These are phyloP conservation scores for Annulohypoxylon truncatum DNA, from an alignment of 2,329 filamentous ascomycete species.

Conservation along the genomic window DNA sequence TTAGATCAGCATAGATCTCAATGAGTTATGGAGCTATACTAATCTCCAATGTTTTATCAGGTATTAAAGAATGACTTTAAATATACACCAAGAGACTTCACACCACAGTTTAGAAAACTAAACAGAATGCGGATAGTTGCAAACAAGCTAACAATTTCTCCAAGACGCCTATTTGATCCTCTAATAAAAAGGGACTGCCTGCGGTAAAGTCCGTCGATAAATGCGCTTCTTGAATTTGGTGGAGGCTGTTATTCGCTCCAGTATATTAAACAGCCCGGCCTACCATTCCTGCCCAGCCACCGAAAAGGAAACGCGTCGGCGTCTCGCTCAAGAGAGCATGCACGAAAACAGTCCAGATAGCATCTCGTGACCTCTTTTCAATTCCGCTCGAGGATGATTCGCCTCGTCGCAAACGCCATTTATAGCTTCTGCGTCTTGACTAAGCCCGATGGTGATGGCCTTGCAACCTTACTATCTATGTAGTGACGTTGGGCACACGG, in stretches of 20 bases:
- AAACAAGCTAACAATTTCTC: neutral
- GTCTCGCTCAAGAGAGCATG: neutral
- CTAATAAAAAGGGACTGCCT: neutral
- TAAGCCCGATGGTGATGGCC: neutral
- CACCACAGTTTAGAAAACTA: too few species aligned
- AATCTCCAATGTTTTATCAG: too few species aligned
- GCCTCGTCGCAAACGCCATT: neutral
- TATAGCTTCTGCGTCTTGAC: neutral
- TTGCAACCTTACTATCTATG: neutral
- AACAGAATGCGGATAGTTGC: too few species aligned
- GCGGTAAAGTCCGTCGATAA: neutral
- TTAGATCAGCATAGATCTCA: too few species aligned
- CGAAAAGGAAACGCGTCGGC: neutral
- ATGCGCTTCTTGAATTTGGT: neutral
- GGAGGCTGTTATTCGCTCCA: neutral
- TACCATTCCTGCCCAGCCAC: neutral
- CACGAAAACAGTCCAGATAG: neutral
- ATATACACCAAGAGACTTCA: too few species aligned
- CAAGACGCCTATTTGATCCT: neutral
- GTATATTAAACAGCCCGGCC: neutral
- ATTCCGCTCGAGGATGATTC: conserved; percentile 8
- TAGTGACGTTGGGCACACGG: conserved; percentile 3
- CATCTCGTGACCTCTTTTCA: neutral
- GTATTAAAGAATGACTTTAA: too few species aligned
- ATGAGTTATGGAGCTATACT: too few species aligned